Base-by-base conservation (phyloP, 495 filamentous ascomycete genomes). In the Daldinia concentrica region DNA sequence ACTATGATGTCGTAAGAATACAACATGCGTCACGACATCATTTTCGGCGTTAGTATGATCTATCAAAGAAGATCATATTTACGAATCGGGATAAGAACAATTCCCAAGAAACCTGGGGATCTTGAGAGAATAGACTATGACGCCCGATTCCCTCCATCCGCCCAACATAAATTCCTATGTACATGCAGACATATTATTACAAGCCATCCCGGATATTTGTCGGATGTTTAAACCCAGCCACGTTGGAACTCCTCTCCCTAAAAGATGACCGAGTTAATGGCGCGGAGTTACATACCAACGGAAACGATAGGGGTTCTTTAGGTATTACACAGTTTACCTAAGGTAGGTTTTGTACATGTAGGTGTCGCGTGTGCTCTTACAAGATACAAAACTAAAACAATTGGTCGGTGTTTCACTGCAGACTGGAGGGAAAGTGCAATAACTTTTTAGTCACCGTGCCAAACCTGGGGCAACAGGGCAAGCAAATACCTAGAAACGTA, bases 1-100 rank as follows among this genome's bases (percentile, higher is more conserved):
- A 51, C 58, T 51, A 71, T 66, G 63, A 71, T 71, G 68, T 71
- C 63, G 68, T 36, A 37, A 71, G 57, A 66, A 34, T 61, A 66
- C 26, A 55, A 56, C 52, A 50, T 71, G 68, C 68, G 52, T 71
- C 62, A 71, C 68, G 62, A 71, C 68, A 70, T 70, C 56, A 54
- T 54, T 54, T 30, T 54, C 24, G 9, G 27, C 14, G 14, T 54
- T 30, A 30, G 26, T 54, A 30, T 48, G 11, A 29, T 30, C 7
- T 30, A 54, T 54, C 11, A 54, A 54, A n/a, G 26, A 54, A 54
- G 50, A 54, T 29, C 27, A 30, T 26, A 54, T 54, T 32, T 56
- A 37, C 55, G 17, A 61, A 55, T 67, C 48, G 36, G 50, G 39
- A 67, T 34, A 22, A 36, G 50, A 61, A 27, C 12, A 54, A 54